Evolutionary conservation across 306 rosid genomes (phyloP).

Genomic region (Canavalia ensiformis): DNA sequence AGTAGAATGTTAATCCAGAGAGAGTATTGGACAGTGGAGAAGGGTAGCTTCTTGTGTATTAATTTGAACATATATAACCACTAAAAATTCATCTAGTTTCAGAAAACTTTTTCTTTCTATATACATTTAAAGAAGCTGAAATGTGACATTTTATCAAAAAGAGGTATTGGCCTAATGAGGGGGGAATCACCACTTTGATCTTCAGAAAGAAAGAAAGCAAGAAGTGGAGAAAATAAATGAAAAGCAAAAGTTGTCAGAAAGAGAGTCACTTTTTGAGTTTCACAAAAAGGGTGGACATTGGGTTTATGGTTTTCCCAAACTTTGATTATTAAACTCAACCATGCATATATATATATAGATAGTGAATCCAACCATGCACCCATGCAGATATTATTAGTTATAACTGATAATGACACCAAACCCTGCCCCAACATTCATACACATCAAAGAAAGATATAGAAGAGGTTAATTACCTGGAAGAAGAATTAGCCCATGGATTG

Average conservation of each 20-base stretch:
- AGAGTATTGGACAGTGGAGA: neutral
- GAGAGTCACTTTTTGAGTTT: constrained; percentile 59
- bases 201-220: constrained; percentile 40
- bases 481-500: constrained; percentile 70
- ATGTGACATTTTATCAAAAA: constrained; percentile 44
- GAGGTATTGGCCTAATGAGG: constrained; percentile 35
- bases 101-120: constrained; percentile 34
- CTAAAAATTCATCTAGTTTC: constrained; percentile 40
- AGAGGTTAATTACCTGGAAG: constrained; percentile 69
- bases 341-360: constrained; percentile 28
- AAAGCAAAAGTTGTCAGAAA: constrained; percentile 64
- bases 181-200: constrained; percentile 51
- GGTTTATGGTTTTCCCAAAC: constrained; percentile 44
- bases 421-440: neutral
- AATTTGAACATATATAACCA: constrained; percentile 29
- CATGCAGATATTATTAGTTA: constrained; percentile 20
- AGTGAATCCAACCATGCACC: constrained; percentile 41
- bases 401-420: constrained; percentile 37
- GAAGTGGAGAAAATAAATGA: constrained; percentile 53
- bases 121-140: constrained; percentile 47
- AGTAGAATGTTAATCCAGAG: constrained; percentile 42
- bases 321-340: constrained; percentile 46
- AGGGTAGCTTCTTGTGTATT: neutral
- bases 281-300: constrained; percentile 51
- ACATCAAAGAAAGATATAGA: constrained; percentile 22